Conservation (phyloP, 176 grass and related monocot species). For the Oryza australiensis region DNA sequence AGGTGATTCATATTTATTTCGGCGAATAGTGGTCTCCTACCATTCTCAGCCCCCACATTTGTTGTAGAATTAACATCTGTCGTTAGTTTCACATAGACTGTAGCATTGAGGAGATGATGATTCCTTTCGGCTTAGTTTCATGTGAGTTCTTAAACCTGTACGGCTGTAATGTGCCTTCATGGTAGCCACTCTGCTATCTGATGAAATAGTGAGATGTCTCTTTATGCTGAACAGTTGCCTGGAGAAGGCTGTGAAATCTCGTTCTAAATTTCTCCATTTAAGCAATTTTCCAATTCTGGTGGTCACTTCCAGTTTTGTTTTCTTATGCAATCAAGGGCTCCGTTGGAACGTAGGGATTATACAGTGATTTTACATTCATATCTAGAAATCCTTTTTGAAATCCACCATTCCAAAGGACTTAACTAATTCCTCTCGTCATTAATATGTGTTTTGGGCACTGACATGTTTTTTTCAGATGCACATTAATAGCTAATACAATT, state of each 20-base stretch:
- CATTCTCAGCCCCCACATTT: conserved; percentile 27
- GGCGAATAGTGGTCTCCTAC: conserved; percentile 1
- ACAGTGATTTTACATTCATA: not conserved
- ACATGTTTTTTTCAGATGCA: no score
- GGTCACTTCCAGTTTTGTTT: not conserved
- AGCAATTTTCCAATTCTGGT: not conserved
- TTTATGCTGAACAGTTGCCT: not conserved
- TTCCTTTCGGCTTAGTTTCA: not conserved
- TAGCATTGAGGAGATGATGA: conserved; percentile 19
- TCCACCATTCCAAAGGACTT: not conserved
- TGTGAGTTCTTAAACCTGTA: conserved; percentile 28
- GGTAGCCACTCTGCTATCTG: conserved; percentile 24
- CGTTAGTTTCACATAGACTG: not conserved
- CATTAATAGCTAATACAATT: no score
- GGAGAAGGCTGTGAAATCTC: not conserved
- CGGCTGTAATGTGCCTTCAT: conserved; percentile 24
- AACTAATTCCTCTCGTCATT: not conserved
- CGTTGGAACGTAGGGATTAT: not conserved
- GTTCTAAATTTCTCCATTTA: not conserved
- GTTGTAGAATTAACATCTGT: conserved; percentile 37
- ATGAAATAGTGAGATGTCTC: conserved; percentile 13
- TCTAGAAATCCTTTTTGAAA: not conserved
- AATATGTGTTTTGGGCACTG: not conserved
- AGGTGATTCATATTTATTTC: conserved; percentile 35
- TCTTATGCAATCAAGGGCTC: not conserved